Base-by-base conservation (phyloP, 129 eudicot genomes). In the Flaveria trinervia region DNA sequence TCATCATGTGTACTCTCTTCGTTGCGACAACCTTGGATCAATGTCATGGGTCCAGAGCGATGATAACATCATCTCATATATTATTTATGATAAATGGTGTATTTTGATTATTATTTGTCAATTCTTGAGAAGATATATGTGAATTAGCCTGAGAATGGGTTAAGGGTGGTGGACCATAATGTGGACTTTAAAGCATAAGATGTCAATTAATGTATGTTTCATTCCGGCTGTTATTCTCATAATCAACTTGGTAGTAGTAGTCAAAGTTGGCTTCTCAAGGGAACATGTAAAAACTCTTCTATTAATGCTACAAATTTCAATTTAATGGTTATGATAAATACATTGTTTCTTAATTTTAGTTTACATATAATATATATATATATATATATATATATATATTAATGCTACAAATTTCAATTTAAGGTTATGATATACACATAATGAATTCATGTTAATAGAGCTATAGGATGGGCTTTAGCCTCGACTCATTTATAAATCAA, bases 91-190 rank as follows among this genome's bases (percentile, higher is more conserved):
- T 10, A 48, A 48, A 48, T 10, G 16, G 16, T 48, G 16, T 48
- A 9, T 44, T 45, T 45, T 49, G 54, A 14, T 49, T 11, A 49
- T 49, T 46, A 5, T 48, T 70, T 26, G 22, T 48, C 54, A 67
- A 41, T 67, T 68, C 1, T 43, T 49, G 54, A 14, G 15, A 49
- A 49, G 54, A 11, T 43, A 11, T 43, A 69, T 45, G 12, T 62
- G 20, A 20, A 45, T 20, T 18, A 44, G 28, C 33, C 23, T 13
- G 15, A 5, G 14, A 69, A 69, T 69, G 59, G 43, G 59, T 26
- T 68, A 22, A 17, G 33, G n/a, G 57, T n/a, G 65, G 76, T 71
- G 66, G 76, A 62, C 36, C 66, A 33, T 54, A 72, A 36, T 10
- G 50, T 72, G 33, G 66, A 54, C 66, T 72, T 36, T 17, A 72